Conservation (phyloP, 352 stramenopile species). For the Pythium chondricola region DNA sequence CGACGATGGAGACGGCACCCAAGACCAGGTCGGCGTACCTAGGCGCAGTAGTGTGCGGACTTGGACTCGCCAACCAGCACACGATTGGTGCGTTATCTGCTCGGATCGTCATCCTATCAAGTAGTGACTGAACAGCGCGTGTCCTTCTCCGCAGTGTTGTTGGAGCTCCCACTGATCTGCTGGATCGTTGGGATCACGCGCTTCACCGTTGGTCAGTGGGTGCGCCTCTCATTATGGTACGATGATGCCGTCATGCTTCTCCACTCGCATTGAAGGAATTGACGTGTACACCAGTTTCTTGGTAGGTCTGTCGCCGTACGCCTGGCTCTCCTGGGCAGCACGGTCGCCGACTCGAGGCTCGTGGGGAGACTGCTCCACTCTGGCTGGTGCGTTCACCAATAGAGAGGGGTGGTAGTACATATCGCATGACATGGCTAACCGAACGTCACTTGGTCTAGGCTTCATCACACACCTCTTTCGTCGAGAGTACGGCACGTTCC, state of each 20-base stretch:
- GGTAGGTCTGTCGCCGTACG: slow-evolving; percentile 26
- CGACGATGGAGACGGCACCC: too few relatives aligned
- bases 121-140: too few relatives aligned
- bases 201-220: slow-evolving; percentile 5
- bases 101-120: too few relatives aligned
- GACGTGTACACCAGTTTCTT: slow-evolving; percentile 19
- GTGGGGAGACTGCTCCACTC: slow-evolving; percentile 86
- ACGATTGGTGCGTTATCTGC: slow-evolving; percentile 72
- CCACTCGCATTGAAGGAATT: slow-evolving; percentile 32
- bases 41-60: slow-evolving; percentile 83
- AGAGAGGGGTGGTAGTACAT: too few relatives aligned
- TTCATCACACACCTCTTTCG: slow-evolving; percentile 64
- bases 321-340: slow-evolving; percentile 22
- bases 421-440: too few relatives aligned
- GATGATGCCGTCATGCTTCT: slow-evolving; percentile 31
- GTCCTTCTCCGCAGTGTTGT: slow-evolving; percentile 50
- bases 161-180: slow-evolving; percentile 73
- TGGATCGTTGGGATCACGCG: slow-evolving; percentile 39
- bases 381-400: slow-evolving; percentile 35
- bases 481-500: slow-evolving; percentile 90
- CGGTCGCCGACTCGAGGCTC: slow-evolving; percentile 47
- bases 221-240: slow-evolving; percentile 22
- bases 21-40: too few relatives aligned
- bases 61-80: slow-evolving; percentile 92
- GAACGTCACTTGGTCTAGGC: background rate